Evolutionary conservation across 495 filamentous ascomycete genomes (phyloP), one percentile per base, ranked within the genome.

Genomic region (Aspergillus mulundensis): DNA sequence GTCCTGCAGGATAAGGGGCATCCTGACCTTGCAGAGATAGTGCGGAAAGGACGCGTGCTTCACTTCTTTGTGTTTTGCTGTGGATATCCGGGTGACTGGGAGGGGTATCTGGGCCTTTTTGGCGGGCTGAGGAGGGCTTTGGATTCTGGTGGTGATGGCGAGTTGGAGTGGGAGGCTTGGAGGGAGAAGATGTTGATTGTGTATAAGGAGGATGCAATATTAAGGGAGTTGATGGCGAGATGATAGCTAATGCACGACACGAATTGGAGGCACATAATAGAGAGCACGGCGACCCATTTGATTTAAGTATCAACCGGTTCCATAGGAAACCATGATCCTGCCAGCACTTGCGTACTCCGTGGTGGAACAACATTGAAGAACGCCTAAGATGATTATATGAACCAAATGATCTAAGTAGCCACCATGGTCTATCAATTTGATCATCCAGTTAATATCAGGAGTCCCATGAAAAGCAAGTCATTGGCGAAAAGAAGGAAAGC

Each of bases 61-160:
- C 71, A 75, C 30, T 52, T 63, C 23, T 69, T 75, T 36, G 61
- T 56, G 18, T 77, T 75, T 38, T 76, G 72, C 56, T 70, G 65
- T 38, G 70, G 64, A 4, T 72, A 72, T 46, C 67, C 72, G 18
- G 54, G 42, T 25, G 70, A 71, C 53, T 74, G 67, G 70, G 63
- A 70, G 18, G 67, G 74, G n/a, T 74, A 72, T 57, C 60, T 70
- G n/a, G 68, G 71, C 15, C 60, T 74, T 51, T 73, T 77, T 59
- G 48, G 57, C 8, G 70, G 74, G n/a, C n/a, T 74, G 12, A 50
- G 69, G 34, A 59, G 65, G 23, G 64, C 61, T 8, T 28, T 73
- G 23, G 58, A 61, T n/a, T 59, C 61, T n/a, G 64, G 68, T 43
- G 43, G 25, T 28, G 25, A 28, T 28, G 30, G 6, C n/a, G 60